Conservation (phyloP, 1,284 basidiomycete species). For the Trichosporon sp. region DNA sequence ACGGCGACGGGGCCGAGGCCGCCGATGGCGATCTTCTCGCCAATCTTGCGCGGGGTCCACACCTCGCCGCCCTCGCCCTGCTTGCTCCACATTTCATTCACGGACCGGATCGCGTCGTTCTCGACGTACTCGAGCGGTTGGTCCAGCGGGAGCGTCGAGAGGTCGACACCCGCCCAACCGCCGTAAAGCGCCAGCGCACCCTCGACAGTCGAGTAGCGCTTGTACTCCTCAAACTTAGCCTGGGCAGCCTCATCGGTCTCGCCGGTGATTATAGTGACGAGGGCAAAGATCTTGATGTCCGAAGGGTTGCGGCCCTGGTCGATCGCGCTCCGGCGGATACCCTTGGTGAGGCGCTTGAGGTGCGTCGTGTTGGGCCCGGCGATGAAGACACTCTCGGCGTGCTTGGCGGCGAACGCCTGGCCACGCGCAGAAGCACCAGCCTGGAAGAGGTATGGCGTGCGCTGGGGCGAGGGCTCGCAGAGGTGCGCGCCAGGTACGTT, state of each 20-base stretch:
- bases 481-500: conserved; percentile 51
- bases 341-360: conserved; percentile 17
- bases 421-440: conserved; percentile 49
- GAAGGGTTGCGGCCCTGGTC: conserved; percentile 44
- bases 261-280: conserved; percentile 35
- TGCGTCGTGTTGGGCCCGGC: conserved; percentile 24
- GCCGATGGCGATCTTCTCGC: conserved; percentile 30
- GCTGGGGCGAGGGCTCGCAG: conserved; percentile 49
- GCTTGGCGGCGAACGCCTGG: conserved; percentile 49
- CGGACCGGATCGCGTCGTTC: conserved; percentile 31
- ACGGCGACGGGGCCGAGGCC: conserved; percentile 31
- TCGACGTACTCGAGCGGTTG: conserved; percentile 32
- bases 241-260: conserved; percentile 48
- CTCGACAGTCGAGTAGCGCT: conserved; percentile 40
- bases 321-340: conserved; percentile 33
- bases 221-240: conserved; percentile 43
- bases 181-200: conserved; percentile 52
- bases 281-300: conserved; percentile 47
- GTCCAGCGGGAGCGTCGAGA: conserved; percentile 25
- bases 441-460: conserved; percentile 53
- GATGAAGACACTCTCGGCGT: conserved; percentile 55
- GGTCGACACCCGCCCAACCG: conserved; percentile 36
- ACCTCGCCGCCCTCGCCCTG: conserved; percentile 25
- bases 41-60: conserved; percentile 32
- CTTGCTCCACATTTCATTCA: conserved; percentile 34